phyloP scores from a whole-genome alignment of 1,284 basidiomycete species.

The Anthracocystis panici-leucophaei region DNA sequence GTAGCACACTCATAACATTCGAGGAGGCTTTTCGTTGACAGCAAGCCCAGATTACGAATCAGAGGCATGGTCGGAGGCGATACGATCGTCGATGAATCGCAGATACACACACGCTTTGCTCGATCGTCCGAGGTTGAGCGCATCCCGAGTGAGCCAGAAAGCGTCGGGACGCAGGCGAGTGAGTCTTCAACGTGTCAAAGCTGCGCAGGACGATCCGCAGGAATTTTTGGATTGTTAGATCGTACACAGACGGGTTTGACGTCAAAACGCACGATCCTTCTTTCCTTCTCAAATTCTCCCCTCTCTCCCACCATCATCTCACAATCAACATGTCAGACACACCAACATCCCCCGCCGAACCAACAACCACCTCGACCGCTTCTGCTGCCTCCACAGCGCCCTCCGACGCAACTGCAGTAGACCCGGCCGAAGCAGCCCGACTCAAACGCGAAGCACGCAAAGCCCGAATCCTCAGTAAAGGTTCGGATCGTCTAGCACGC shows the following conservation, averaged over 20 bases:
- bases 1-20: background rate
- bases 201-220: no score
- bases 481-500: constrained; percentile 65
- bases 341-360: background rate
- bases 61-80: background rate
- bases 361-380: background rate
- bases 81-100: background rate
- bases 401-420: constrained; percentile 6
- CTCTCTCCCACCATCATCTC: constrained; percentile 6
- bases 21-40: background rate
- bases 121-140: no score
- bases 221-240: constrained; percentile 3
- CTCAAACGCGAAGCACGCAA: constrained; percentile 66
- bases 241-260: background rate
- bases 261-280: constrained; percentile 20
- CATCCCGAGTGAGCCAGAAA: background rate
- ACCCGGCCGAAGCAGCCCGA: constrained; percentile 60
- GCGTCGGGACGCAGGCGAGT: background rate
- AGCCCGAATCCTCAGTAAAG: constrained; percentile 64
- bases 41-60: background rate
- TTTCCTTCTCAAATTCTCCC: background rate
- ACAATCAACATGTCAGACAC: constrained; percentile 28
- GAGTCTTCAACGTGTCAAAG: constrained; percentile 5
- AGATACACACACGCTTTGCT: no score
- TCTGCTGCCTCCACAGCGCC: constrained; percentile 3